Conservation (phyloP, 139 green algal species). For the Protoeuglena noctilucae region DNA sequence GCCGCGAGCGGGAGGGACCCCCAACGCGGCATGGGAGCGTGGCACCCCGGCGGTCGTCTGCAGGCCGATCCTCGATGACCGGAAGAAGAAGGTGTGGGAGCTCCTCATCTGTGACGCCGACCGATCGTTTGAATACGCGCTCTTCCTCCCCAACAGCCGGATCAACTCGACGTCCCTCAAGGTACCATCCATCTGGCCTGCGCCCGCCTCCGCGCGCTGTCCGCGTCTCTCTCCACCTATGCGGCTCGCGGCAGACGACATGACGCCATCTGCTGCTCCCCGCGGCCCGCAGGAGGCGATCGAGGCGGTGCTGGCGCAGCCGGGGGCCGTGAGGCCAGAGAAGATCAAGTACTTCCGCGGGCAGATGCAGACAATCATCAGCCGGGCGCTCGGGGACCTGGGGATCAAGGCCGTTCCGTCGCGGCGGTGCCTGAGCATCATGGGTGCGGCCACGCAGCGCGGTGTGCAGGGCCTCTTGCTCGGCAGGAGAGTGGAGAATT, state of each 20-base stretch:
- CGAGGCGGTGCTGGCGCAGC: conserved; percentile 42
- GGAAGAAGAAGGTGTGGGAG: conserved; percentile 98
- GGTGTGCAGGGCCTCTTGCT: no score
- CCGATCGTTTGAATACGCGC: conserved; percentile 65
- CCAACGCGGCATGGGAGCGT: no score
- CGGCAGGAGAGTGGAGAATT: no score
- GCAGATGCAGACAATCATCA: conserved; percentile 98
- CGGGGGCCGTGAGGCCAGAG: conserved; percentile 44
- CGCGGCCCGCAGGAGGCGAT: conserved; percentile 58
- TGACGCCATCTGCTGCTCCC: no score
- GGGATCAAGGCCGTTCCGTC: conserved; percentile 73
- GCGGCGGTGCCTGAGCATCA: conserved; percentile 75
- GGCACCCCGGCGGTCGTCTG: no score
- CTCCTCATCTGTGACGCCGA: conserved; percentile 76
- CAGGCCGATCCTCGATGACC: conserved; percentile 81
- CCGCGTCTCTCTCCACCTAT: no score
- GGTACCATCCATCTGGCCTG: no score
- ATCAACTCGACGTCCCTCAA: conserved; percentile 55
- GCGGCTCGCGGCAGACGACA: no score
- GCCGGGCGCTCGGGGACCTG: conserved; percentile 70
- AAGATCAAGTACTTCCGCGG: conserved; percentile 78
- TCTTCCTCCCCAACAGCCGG: conserved; percentile 95
- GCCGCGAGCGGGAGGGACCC: neutral
- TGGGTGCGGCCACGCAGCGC: no score
- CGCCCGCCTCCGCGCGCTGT: no score